Conservation (phyloP, 331 rosid species). For the Rosa hybrid region DNA sequence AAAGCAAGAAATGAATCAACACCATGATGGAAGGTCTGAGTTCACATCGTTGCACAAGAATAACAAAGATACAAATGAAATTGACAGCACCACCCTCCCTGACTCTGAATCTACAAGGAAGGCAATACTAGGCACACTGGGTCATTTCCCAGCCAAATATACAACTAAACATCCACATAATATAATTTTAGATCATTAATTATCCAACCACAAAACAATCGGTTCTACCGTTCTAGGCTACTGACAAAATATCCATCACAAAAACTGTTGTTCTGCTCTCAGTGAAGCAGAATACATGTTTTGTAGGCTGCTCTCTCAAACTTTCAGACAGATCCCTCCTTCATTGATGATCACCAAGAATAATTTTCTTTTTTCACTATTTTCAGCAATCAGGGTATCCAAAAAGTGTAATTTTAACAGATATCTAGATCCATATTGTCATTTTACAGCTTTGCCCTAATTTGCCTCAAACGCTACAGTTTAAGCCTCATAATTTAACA, state of each 20-base stretch:
- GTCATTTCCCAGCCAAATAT: background rate
- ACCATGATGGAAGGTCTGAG: background rate
- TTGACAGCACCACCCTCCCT: background rate
- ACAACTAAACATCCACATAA: background rate
- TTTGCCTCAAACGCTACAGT: background rate
- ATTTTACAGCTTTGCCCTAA: background rate
- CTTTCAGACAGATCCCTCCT: background rate
- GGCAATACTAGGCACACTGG: too few relatives aligned
- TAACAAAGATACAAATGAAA: conserved; percentile 3
- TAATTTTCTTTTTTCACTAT: background rate
- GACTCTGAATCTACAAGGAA: too few relatives aligned
- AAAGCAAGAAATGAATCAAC: background rate
- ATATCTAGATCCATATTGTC: background rate
- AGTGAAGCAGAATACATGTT: background rate
- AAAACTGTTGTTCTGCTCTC: background rate
- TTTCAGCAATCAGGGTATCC: background rate
- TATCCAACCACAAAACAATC: background rate
- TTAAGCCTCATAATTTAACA: background rate
- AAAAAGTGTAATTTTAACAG: background rate
- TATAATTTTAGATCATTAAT: background rate
- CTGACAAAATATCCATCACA: background rate
- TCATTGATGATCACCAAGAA: background rate
- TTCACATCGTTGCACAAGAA: conserved; percentile 2
- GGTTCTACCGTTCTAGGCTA: background rate
- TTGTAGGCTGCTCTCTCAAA: background rate